Evolutionary conservation across 2,329 filamentous ascomycete genomes (phyloP).

Genomic region (Sporothrix brasiliensis): DNA sequence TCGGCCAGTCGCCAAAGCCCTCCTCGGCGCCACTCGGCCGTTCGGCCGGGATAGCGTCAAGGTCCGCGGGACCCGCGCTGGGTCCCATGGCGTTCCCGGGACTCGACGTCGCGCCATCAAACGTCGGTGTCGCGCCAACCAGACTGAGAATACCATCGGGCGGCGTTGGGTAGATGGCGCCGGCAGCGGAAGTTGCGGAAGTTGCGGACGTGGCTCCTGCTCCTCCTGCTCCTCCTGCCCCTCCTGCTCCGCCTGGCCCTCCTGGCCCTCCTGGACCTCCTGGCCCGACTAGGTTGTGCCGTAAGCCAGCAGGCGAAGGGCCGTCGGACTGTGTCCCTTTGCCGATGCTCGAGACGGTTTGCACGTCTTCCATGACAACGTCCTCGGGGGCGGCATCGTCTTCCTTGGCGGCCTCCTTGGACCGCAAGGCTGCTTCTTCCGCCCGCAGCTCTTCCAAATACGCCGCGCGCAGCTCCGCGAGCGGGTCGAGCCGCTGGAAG

Average conservation of each 20-base stretch:
- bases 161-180: conserved; percentile 68
- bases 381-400: conserved; percentile 26
- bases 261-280: too few species aligned
- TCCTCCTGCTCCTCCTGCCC: too few species aligned
- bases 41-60: conserved; percentile 44
- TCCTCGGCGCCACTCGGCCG: conserved; percentile 36
- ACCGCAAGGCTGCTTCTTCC: conserved; percentile 26
- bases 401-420: neutral
- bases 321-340: conserved; percentile 30
- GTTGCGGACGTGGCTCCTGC: too few species aligned
- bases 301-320: conserved; percentile 53
- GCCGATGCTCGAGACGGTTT: conserved; percentile 19
- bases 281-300: conserved; percentile 50
- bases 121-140: conserved; percentile 57
- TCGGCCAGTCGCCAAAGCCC: conserved; percentile 48
- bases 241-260: too few species aligned
- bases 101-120: conserved; percentile 60
- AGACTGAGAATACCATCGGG: conserved; percentile 64
- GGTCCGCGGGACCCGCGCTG: conserved; percentile 42
- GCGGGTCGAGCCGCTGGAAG: conserved; percentile 33
- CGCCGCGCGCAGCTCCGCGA: conserved; percentile 31
- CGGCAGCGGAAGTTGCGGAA: conserved; percentile 36
- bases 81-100: conserved; percentile 51
- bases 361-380: conserved; percentile 33
- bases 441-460: conserved; percentile 31